Evolutionary conservation across 345 rosid species (phyloP).

Genomic region (Diplotaxis tenuifolia): DNA sequence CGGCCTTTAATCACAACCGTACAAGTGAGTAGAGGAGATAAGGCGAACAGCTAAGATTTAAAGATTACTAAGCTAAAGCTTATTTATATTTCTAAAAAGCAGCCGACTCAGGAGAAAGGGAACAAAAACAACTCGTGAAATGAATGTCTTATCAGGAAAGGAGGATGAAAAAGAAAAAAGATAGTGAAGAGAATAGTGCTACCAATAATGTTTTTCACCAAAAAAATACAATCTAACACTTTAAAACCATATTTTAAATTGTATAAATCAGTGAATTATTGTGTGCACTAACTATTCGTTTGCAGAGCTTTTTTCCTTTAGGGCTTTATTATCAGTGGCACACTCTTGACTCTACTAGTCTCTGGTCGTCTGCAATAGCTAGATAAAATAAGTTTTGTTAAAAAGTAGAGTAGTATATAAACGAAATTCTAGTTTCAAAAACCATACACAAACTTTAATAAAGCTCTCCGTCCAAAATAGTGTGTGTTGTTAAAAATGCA

Average conservation of each 20-base stretch:
- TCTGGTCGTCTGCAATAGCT: background rate
- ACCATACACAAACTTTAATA: too few relatives aligned
- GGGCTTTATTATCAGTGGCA: background rate
- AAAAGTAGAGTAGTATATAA: background rate
- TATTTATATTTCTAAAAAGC: conserved; percentile 1
- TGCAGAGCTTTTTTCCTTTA: background rate
- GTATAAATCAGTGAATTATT: conserved; percentile 17
- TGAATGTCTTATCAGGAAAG: conserved; percentile 33
- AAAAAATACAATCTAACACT: background rate
- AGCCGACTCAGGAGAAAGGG: conserved; percentile 37
- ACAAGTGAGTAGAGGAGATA: background rate
- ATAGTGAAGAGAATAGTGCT: conserved; percentile 10
- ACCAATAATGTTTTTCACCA: conserved; percentile 19
- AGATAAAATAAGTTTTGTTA: background rate
- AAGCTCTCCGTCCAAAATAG: background rate
- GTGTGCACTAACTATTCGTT: background rate
- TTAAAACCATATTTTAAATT: background rate
- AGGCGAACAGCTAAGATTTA: conserved; percentile 8
- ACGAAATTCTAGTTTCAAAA: background rate
- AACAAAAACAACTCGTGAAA: conserved; percentile 37
- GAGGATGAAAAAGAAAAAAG: background rate
- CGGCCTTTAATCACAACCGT: conserved; percentile 12
- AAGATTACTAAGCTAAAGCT: background rate
- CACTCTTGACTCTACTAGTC: conserved; percentile 1
- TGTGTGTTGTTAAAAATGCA: background rate